Conservation (phyloP, 139 green algal genomes). For the Klebsormidium nitens region DNA sequence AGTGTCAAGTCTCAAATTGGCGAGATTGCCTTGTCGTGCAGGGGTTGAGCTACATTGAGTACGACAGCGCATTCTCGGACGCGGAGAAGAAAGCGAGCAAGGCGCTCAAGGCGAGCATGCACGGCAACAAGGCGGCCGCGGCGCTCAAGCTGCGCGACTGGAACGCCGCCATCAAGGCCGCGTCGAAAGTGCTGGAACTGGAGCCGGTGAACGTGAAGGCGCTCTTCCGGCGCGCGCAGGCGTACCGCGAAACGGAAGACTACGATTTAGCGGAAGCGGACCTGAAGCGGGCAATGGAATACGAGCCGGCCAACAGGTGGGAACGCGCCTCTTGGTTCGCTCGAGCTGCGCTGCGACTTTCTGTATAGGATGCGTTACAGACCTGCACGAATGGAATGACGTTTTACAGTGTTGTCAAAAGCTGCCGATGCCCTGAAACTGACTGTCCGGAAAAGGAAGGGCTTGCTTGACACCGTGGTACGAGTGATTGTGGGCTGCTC, state of each 20-base stretch:
- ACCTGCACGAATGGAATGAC: not conserved
- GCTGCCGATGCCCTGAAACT: no score
- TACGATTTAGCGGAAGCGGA: conserved; percentile 32
- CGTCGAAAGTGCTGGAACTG: conserved; percentile 64
- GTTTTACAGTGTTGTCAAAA: not conserved
- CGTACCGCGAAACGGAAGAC: conserved; percentile 27
- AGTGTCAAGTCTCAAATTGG: not conserved
- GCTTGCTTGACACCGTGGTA: not conserved
- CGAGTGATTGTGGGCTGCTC: not conserved
- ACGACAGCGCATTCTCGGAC: conserved; percentile 48
- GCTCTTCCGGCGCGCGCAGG: conserved; percentile 81
- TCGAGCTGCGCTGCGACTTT: conserved; percentile 2
- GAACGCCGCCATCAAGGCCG: conserved; percentile 51
- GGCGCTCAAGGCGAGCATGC: conserved; percentile 62
- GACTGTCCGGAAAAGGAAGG: not conserved
- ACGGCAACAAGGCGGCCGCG: conserved; percentile 80
- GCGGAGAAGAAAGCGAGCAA: conserved; percentile 46
- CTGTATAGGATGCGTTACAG: not conserved
- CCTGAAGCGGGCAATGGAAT: conserved; percentile 31
- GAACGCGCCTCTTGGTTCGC: not conserved
- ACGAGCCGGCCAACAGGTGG: conserved; percentile 36
- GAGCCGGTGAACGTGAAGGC: conserved; percentile 88
- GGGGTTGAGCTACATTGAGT: conserved; percentile 52
- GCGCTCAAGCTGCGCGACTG: conserved; percentile 67
- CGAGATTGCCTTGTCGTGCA: conserved; percentile 3